Conservation (phyloP, 768 basidiomycete genomes). For the Termitomyces sp. region DNA sequence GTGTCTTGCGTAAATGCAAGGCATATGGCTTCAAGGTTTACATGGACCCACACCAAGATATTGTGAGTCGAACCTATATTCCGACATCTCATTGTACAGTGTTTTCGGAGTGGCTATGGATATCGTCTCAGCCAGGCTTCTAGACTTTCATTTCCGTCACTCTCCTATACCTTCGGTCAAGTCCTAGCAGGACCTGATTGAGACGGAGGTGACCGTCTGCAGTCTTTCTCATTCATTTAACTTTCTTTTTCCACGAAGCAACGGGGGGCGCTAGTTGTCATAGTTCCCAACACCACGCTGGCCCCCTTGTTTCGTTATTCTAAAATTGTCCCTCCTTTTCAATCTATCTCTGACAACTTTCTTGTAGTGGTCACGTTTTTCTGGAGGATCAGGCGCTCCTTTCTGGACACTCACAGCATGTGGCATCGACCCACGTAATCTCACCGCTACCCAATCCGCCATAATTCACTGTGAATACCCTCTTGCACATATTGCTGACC, state of each 20-base stretch:
- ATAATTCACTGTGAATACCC: constrained; percentile 91
- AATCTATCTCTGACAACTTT: background rate
- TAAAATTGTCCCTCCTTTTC: background rate
- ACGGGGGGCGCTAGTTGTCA: background rate
- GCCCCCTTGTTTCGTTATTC: background rate
- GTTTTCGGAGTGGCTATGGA: background rate
- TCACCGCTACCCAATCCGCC: constrained; percentile 83
- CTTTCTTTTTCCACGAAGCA: background rate
- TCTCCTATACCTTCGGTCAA: background rate
- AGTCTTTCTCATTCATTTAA: background rate
- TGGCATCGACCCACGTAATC: constrained; percentile 81
- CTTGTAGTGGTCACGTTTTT: constrained; percentile 88
- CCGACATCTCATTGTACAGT: background rate
- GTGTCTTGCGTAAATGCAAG: constrained; percentile 86
- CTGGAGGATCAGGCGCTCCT: constrained; percentile 92
- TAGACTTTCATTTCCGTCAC: background rate
- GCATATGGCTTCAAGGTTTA: constrained; percentile 88
- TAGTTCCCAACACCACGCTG: background rate
- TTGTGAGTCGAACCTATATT: constrained; percentile 47
- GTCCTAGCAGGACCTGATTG: background rate
- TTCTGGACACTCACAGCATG: constrained; percentile 92
- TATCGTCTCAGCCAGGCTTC: background rate
- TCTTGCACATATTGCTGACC: constrained; percentile 53
- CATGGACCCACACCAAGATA: constrained; percentile 96
- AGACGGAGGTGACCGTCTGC: no score